phyloP scores from a whole-genome alignment of 108 stramenopile genomes.

The Cyclotella kingstonii region DNA sequence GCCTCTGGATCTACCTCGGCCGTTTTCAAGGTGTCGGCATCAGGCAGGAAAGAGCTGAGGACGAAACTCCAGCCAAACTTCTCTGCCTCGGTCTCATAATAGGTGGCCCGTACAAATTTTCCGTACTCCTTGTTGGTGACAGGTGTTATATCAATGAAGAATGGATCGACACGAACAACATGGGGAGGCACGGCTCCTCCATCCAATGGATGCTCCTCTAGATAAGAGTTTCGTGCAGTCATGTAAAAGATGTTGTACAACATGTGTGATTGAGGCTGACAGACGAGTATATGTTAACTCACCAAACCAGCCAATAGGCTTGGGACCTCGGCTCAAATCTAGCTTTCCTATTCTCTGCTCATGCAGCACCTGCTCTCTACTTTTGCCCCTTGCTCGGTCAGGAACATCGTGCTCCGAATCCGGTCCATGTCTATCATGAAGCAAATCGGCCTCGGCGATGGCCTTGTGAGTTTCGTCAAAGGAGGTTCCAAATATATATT shows the following conservation, averaged over 20 bases:
- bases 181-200: slow-evolving; percentile 77
- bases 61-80: slow-evolving; percentile 94
- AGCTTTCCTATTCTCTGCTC: slow-evolving; percentile 60
- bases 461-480: slow-evolving; percentile 64
- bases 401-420: slow-evolving; percentile 60
- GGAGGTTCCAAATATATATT: slow-evolving; percentile 77
- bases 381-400: slow-evolving; percentile 42
- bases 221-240: too few species aligned
- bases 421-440: slow-evolving; percentile 45
- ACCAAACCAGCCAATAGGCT: slow-evolving; percentile 68
- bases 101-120: slow-evolving; percentile 87
- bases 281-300: background rate
- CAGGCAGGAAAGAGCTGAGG: slow-evolving; percentile 70
- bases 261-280: too few species aligned
- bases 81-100: slow-evolving; percentile 93
- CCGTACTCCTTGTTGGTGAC: slow-evolving; percentile 90
- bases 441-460: slow-evolving; percentile 67
- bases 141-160: slow-evolving; percentile 73
- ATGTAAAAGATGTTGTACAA: too few species aligned
- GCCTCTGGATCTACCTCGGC: slow-evolving; percentile 79
- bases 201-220: slow-evolving; percentile 74
- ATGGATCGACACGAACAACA: slow-evolving; percentile 79
- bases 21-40: slow-evolving; percentile 42
- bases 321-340: slow-evolving; percentile 51
- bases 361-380: slow-evolving; percentile 58